Evolutionary conservation across 306 rosid species (phyloP).

Genomic region (Benincasa hispida): DNA sequence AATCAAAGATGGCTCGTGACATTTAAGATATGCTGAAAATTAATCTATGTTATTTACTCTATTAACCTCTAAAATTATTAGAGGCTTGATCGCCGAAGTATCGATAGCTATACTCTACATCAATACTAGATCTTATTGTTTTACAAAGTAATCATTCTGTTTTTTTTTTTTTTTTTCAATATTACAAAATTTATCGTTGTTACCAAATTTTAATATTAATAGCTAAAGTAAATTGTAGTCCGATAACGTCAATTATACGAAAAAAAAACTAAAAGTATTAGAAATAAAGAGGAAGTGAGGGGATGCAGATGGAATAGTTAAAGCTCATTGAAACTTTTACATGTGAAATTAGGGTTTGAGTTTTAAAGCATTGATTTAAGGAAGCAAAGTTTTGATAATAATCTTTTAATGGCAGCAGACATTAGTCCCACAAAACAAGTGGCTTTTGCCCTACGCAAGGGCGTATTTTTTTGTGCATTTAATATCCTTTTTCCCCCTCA

Average conservation of each 20-base stretch:
- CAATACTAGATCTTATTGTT: too few relatives aligned
- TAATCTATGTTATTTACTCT: too few relatives aligned
- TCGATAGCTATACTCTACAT: too few relatives aligned
- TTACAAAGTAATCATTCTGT: too few relatives aligned
- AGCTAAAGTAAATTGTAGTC: too few relatives aligned
- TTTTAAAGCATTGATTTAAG: conserved; percentile 2
- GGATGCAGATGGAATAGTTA: neutral
- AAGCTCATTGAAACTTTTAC: neutral
- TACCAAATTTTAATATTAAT: too few relatives aligned
- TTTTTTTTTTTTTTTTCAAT: too few relatives aligned
- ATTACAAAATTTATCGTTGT: too few relatives aligned
- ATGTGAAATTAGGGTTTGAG: neutral
- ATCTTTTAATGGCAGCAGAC: neutral
- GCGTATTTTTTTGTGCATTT: neutral
- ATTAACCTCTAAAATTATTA: too few relatives aligned
- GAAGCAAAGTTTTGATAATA: neutral
- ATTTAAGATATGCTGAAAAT: too few relatives aligned
- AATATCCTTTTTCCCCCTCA: neutral
- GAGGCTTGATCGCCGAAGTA: too few relatives aligned
- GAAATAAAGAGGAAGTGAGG: neutral
- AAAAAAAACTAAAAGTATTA: neutral
- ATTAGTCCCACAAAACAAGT: neutral
- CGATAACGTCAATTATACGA: neutral
- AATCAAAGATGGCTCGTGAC: too few relatives aligned
- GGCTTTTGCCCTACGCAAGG: neutral